Evolutionary conservation across 441 rosid genomes (phyloP), one percentile per base, ranked within the genome.

Genomic region (Sinapis alba): DNA sequence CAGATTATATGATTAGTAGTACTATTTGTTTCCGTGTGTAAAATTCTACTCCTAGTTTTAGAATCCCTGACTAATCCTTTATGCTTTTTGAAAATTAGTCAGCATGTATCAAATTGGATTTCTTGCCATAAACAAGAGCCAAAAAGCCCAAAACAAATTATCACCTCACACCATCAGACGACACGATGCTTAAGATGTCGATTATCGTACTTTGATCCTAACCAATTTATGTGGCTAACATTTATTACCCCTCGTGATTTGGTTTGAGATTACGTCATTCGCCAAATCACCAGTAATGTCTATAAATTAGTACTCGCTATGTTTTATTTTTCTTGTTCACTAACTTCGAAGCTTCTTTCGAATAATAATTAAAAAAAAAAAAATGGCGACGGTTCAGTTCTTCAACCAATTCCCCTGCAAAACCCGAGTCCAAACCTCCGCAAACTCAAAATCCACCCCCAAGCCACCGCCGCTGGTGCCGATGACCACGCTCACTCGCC

Each of bases 381-480:
- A 53, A 43, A 90, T 90, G 96, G 88, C 94, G 67, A 50, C 89
- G 11, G 34, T 88, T 60, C 82, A 79, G 13, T 85, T 84, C 45
- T 62, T 81, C 73, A 78, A 15, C 69, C 86, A 76, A 73, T 79
- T 83, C 10, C 89, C 87, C 3, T 83, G 90, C 85, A 77, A 72
- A 70, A 58, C 81, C 34, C 71, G 82, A 45, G 79, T 71, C 4
- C 41, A 54, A 8, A 36, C 53, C 56, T 65, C 81, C 9, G 1
- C 73, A 1, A 66, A 26, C 62, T 30, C 65, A 7, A 83, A 62
- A 21, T 54, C 68, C 6, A 0, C 47, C 27, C 23, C 85, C 0
- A 82, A 69, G 0, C 60, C 80, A 61, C 80, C 80, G 12, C 2
- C 73, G 61, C 28, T 59, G 27, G 51, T 65, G 12, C 73, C 79